Percentiles rank a stretch among this genome's conserved stretches.
Evolutionary conservation across 2,329 filamentous ascomycete species (phyloP).

Genomic region (Penicillium sumatraense): DNA sequence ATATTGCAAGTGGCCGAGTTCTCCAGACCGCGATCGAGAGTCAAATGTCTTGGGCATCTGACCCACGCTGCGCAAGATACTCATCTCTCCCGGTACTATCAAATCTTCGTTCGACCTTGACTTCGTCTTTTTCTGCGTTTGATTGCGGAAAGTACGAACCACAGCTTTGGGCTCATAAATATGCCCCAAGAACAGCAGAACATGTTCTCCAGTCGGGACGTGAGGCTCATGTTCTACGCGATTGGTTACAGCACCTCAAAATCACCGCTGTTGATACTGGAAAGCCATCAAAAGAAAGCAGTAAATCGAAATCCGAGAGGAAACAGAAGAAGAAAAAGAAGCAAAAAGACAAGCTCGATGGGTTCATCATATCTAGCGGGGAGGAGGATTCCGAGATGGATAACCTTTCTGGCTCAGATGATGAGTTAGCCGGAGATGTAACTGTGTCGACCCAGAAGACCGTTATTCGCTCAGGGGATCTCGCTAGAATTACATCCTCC

Average conservation of each 20-base stretch:
- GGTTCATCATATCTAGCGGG: constrained; percentile 78
- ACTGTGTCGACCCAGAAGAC: constrained; percentile 44
- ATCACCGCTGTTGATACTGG: constrained; percentile 77
- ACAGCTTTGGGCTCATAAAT: constrained; percentile 79
- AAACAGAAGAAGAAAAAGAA: constrained; percentile 65
- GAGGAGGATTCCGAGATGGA: constrained; percentile 74
- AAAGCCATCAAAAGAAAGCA: constrained; percentile 34
- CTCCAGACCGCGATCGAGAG: constrained; percentile 34
- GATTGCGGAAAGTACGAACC: constrained; percentile 78
- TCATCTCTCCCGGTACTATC: constrained; percentile 62
- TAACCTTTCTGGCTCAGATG: constrained; percentile 67
- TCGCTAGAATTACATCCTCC: constrained; percentile 38
- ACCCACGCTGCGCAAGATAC: constrained; percentile 1
- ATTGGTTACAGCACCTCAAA: constrained; percentile 79
- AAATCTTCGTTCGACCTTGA: constrained; percentile 64
- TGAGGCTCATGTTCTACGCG: constrained; percentile 72
- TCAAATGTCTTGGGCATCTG: constrained; percentile 32
- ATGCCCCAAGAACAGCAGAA: constrained; percentile 70
- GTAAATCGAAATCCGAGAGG: constrained; percentile 30
- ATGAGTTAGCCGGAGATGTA: constrained; percentile 46
- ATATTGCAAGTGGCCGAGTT: constrained; percentile 34
- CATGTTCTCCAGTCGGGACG: constrained; percentile 76
- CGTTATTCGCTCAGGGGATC: constrained; percentile 47
- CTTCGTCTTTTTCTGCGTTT: constrained; percentile 72
- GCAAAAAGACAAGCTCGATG: constrained; percentile 73